phyloP scores from a whole-genome alignment of 2,329 filamentous ascomycete species.

The Aureobasidium namibiae region DNA sequence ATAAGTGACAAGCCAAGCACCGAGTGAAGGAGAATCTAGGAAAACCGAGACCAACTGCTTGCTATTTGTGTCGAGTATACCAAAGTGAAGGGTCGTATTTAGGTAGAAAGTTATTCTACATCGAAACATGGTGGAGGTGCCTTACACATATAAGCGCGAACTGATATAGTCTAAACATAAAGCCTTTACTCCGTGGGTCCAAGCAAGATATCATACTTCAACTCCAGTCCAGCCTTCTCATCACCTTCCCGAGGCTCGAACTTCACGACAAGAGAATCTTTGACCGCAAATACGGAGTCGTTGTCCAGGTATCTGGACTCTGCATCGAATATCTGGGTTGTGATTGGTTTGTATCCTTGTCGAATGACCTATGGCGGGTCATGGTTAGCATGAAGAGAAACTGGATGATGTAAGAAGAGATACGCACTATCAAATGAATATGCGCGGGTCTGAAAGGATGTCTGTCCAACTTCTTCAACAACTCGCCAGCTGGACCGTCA shows the following conservation, averaged over 20 bases:
- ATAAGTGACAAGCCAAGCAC: no score
- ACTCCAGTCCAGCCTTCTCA: constrained; percentile 44
- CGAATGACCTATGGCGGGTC: constrained; percentile 31
- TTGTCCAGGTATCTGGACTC: constrained; percentile 53
- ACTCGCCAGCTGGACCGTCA: constrained; percentile 50
- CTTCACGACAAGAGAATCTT: constrained; percentile 50
- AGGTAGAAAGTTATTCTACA: no score
- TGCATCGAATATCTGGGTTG: constrained; percentile 69
- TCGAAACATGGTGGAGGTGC: no score
- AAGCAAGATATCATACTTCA: constrained; percentile 38
- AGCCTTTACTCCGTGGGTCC: background rate
- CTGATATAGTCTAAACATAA: no score
- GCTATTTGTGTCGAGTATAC: no score
- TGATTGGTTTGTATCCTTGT: constrained; percentile 58
- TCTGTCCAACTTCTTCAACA: constrained; percentile 51
- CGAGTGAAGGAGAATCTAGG: no score
- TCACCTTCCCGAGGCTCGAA: constrained; percentile 46
- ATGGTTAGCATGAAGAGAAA: background rate
- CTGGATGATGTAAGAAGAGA: constrained; percentile 23
- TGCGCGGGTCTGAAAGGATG: constrained; percentile 56
- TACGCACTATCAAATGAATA: constrained; percentile 46
- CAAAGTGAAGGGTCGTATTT: no score
- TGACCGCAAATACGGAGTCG: constrained; percentile 53
- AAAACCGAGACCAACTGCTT: no score
- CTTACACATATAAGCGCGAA: background rate